These are phyloP conservation scores for Lyophyllum atratum DNA, from an alignment of 768 basidiomycete genomes.

Conservation along the genomic window DNA sequence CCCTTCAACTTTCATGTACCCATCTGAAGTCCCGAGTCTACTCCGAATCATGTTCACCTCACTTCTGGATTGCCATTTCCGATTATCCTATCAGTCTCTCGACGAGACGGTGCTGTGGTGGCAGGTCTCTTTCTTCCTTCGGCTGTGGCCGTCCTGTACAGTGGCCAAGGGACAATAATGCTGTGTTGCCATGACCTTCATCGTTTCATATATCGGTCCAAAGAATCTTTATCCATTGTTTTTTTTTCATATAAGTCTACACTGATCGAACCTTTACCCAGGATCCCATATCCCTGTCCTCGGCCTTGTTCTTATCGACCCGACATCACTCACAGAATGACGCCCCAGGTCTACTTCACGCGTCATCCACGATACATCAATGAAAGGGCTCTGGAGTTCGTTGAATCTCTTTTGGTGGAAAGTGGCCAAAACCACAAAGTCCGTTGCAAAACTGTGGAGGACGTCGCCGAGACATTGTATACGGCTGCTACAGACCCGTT, in stretches of 20 bases:
- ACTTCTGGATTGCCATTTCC: too few species aligned
- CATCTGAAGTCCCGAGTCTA: too few species aligned
- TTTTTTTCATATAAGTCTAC: not conserved
- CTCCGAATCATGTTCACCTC: too few species aligned
- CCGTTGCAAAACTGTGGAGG: not conserved
- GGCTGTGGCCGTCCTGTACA: not conserved
- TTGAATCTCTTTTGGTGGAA: not conserved
- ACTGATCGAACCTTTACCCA: not conserved
- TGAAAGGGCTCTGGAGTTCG: not conserved
- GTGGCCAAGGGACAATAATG: not conserved
- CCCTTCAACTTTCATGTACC: too few species aligned
- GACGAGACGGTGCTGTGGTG: too few species aligned
- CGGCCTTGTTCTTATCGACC: not conserved
- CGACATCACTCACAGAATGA: not conserved
- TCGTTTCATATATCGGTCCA: not conserved
- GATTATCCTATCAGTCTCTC: too few species aligned
- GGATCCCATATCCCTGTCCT: not conserved
- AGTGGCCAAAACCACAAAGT: not conserved
- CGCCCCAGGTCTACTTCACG: not conserved
- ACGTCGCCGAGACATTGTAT: conserved; percentile 1
- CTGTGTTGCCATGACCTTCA: not conserved
- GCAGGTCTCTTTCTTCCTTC: too few species aligned
- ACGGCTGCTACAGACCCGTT: not conserved
- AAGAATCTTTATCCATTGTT: conserved; percentile 2
- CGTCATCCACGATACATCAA: conserved; percentile 3